Conservation (phyloP, 805 yeast genomes). For the Pichia paraexigua region DNA sequence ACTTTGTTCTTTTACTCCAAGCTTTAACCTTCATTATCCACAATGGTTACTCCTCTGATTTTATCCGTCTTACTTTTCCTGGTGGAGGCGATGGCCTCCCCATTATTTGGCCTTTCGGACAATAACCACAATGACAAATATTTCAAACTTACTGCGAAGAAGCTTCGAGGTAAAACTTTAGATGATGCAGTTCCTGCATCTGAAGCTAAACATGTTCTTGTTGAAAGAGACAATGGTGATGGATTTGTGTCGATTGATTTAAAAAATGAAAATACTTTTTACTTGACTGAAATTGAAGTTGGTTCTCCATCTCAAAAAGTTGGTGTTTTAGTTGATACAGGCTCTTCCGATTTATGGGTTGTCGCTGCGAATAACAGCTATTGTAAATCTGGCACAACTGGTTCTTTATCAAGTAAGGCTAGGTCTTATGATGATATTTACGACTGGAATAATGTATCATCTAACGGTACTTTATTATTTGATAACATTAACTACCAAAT, state of each 20-base stretch:
- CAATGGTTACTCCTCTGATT: background rate
- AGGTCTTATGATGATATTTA: background rate
- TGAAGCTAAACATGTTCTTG: background rate
- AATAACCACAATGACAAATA: slow-evolving; percentile 5
- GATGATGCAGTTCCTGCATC: slow-evolving; percentile 3
- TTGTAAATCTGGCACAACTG: slow-evolving; percentile 24
- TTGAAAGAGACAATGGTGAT: slow-evolving; percentile 4
- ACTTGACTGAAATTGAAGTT: slow-evolving; percentile 36
- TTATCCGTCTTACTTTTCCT: background rate
- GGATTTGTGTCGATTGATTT: slow-evolving; percentile 28
- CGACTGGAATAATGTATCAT: slow-evolving; percentile 1
- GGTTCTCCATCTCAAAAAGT: slow-evolving; percentile 54
- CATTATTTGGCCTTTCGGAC: background rate
- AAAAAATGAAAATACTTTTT: slow-evolving; percentile 35
- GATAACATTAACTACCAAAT: background rate
- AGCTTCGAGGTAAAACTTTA: slow-evolving; percentile 9
- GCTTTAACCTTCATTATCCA: too few relatives aligned
- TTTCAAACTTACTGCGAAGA: slow-evolving; percentile 17
- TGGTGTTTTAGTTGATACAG: slow-evolving; percentile 59
- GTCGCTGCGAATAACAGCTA: slow-evolving; percentile 42
- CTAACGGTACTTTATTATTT: background rate
- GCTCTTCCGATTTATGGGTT: slow-evolving; percentile 71
- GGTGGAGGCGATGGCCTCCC: background rate
- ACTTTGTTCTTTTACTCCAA: background rate
- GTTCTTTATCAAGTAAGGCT: slow-evolving; percentile 7